These are phyloP conservation scores for Tricladium varicosporioides DNA, from an alignment of 2,329 filamentous ascomycete species.

Conservation along the genomic window DNA sequence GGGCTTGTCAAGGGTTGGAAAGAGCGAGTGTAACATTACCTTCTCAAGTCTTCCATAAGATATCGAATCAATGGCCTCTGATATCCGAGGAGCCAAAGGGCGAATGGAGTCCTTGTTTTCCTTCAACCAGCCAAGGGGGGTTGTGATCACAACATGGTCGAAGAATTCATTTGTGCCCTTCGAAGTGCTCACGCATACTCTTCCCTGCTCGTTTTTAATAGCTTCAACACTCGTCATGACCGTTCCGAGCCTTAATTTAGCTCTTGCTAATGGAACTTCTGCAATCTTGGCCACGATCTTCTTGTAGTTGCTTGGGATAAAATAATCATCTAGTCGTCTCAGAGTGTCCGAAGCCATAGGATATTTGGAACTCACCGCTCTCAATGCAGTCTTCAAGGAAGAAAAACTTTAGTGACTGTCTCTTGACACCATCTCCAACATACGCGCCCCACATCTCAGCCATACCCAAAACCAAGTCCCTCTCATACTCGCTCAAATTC, in stretches of 20 bases:
- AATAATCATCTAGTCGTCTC: neutral
- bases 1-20: neutral
- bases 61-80: slow-evolving; percentile 43
- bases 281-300: slow-evolving; percentile 7
- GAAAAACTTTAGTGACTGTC: slow-evolving; percentile 51
- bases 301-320: neutral
- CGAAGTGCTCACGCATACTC: slow-evolving; percentile 41
- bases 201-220: neutral
- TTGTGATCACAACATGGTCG: slow-evolving; percentile 46
- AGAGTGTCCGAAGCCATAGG: slow-evolving; percentile 5
- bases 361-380: slow-evolving; percentile 33
- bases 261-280: neutral
- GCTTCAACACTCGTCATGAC: neutral
- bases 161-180: slow-evolving; percentile 39
- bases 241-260: slow-evolving; percentile 3
- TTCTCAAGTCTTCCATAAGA: slow-evolving; percentile 46
- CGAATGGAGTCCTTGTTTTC: slow-evolving; percentile 37
- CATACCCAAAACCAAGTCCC: slow-evolving; percentile 5
- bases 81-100: slow-evolving; percentile 42
- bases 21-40: slow-evolving; percentile 27
- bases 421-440: slow-evolving; percentile 45
- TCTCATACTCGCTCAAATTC: neutral
- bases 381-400: slow-evolving; percentile 55
- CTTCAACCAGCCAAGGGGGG: slow-evolving; percentile 47
- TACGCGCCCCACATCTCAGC: slow-evolving; percentile 43